Base-by-base conservation (phyloP, 306 rosid species). In the Amphicarpaea edgeworthii region DNA sequence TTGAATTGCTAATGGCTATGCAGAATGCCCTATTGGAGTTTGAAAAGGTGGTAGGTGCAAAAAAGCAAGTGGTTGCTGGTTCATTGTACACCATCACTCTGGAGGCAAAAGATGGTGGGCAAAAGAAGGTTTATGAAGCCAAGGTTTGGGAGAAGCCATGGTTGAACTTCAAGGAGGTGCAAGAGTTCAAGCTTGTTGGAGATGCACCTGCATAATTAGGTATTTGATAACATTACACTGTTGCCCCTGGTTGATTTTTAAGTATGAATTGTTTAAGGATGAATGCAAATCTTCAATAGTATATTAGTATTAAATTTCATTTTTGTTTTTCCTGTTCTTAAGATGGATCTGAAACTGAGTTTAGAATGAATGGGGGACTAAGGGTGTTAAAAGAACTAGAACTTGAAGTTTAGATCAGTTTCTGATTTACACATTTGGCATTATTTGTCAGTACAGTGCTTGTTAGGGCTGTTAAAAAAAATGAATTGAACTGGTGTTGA, bases 131-230 rank as follows among this genome's bases (percentile, higher is more conserved):
- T 19, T 89, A 83, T 79, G 91, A 89, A 76, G 76, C 91, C 46
- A 83, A 85, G 73, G 61, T 89, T 8, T 87, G 81, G 89, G 93
- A 53, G 61, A 87, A 85, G 79, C 40, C 81, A 64, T 89, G 91
- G 93, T 45, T 81, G 83, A 87, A 89, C 84, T 81, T 85, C 77
- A 85, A 85, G 82, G 85, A 87, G 77, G 66, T 89, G 77, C 81
- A 85, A 43, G 93, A 87, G 76, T 89, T 87, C 70, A 87, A 87
- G 75, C 89, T 70, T 6, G 28, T 80, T 12, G 79, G 41, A 71
- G 84, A 81, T 76, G 75, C 79, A 37, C 68, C 88, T 75, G n/a
- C 82, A 0, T 81, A 76, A 54, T 69, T 59, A 47, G 83, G 83
- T 79, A 76, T 51, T 79, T 30, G 14, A 53, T 62, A 6, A 3